Evolutionary conservation across 371 early-diverging fungal genomes (phyloP), one percentile per base, ranked within the genome.

Genomic region (Rhizopus microsporus): DNA sequence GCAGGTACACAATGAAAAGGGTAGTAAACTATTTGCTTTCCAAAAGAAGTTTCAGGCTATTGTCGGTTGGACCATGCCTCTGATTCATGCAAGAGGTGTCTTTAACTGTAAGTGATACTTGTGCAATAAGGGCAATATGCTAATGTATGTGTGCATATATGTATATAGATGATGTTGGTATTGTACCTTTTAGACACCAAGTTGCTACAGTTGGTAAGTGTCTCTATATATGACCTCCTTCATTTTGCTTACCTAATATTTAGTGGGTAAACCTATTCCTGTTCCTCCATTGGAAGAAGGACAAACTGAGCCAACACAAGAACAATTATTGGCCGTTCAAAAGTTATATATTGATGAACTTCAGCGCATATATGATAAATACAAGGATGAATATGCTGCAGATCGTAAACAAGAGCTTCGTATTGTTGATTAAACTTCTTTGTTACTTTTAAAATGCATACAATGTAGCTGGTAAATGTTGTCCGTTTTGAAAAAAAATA

Each of bases 61-160:
- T 5, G 69, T 82, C 37, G 90, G 87, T 37, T 90, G 87, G 62
- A 89, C 92, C 0, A 48, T 88, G 59, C 90, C 90, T 5, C 65
- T 90, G 38, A 86, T 88, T 59, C 86, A 88, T 56, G 92, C 90
- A 31, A 82, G 90, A 7, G 89, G 88, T n/a, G 68, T 88, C 16
- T 87, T 88, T 59, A 83, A 85, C 55, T 88, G 86, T 85, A 76
- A 75, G 80, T 69, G 16, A 9, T 38, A 34, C 4, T 7, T 7
- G 17, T 46, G 37, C 23, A 23, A 23, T 23, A 23, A 2, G 2
- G 8, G 7, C 4, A 34, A 49, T 10, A 4, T 33, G 50, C 10
- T 13, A 6, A 23, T 13, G 9, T 35, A 34, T 5, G 23, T 23
- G 23, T 23, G 23, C 2, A 2, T 23, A 2, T 23, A 23, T 23